Evolutionary conservation across 2,329 filamentous ascomycete genomes (phyloP), one percentile per base, ranked within the genome.

Genomic region (Colletotrichum sp.): DNA sequence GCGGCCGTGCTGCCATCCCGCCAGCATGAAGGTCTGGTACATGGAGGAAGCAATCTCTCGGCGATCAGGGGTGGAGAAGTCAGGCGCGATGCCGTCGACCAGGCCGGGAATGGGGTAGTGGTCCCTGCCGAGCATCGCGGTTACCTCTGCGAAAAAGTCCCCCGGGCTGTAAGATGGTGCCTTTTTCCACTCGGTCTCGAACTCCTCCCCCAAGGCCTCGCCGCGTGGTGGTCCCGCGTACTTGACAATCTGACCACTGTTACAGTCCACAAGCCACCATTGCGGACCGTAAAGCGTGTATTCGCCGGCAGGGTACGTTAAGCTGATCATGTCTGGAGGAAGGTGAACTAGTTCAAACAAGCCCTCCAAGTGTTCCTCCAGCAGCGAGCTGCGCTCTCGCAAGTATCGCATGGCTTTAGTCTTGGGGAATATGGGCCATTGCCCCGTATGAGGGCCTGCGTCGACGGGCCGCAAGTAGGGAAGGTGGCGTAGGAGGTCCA

Each of bases 191-290:
- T 38, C 66, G 13, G 66, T 18, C 18, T 68, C 30, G 21, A 68
- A 68, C 43, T 68, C 66, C 48, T 38, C 21, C 8, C 21, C 48
- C 5, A 68, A 58, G n/a, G n/a, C n/a, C 48, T 68, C 43, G 66
- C 66, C 66, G 4, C 66, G 66, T 30, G 67, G 67, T 24, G 67
- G 67, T 38, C 68, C 68, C 13, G 38, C 36, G 26, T 71, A 71
- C 58, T 55, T 71, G 36, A n/a, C 10, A 26, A 71, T 55, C 8
- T 58, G 58, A 18, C 68, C 36, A 21, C 36, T 64, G 6, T 63
- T 34, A 34, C 68, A 71, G 58, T 71, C 68, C 36, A 64, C 26
- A 13, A 71, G 68, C 68, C 68, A 71, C 68, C 68, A 71, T 38
- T 71, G 58, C 38, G 58, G 68, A 21, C 68, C 68, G 30, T 71